A percentile compares a stretch with the other conserved stretches of the same genome.
Evolutionary conservation across 2,329 filamentous ascomycete genomes (phyloP).

Genomic region (Teratosphaeria zuluensis): DNA sequence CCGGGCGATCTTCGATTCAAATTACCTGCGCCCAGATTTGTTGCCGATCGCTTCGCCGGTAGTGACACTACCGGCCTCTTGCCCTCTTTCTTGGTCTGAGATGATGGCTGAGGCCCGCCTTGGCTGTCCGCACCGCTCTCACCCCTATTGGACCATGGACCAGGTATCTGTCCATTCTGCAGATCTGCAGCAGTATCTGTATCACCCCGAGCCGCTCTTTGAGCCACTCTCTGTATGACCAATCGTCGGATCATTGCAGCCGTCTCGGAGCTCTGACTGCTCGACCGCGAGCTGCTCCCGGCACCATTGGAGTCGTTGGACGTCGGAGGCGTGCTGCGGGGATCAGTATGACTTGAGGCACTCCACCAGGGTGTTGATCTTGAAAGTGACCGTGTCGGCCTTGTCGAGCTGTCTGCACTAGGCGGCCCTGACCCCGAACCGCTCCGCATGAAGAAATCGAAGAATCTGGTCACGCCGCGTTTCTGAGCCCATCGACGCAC

Average conservation of each 20-base stretch:
- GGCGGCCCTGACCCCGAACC: background rate
- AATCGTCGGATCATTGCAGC: background rate
- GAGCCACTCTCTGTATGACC: background rate
- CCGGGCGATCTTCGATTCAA: background rate
- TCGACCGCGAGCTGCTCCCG: background rate
- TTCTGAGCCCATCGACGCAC: background rate
- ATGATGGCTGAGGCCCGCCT: background rate
- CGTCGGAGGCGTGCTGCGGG: background rate
- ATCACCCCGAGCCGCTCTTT: background rate
- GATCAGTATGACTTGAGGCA: background rate
- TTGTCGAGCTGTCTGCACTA: background rate
- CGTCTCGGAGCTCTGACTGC: background rate
- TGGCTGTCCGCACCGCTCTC: background rate
- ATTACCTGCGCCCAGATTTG: background rate
- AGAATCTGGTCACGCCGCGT: background rate
- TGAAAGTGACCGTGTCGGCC: background rate
- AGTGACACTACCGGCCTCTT: no score
- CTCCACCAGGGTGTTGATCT: background rate
- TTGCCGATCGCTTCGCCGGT: no score
- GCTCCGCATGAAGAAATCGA: background rate
- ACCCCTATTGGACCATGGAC: background rate
- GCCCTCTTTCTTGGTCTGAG: no score
- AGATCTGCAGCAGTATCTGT: background rate
- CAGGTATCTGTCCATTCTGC: background rate
- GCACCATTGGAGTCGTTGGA: background rate